Base-by-base conservation (phyloP, 1,284 basidiomycete genomes). In the Volvariella surrecta region DNA sequence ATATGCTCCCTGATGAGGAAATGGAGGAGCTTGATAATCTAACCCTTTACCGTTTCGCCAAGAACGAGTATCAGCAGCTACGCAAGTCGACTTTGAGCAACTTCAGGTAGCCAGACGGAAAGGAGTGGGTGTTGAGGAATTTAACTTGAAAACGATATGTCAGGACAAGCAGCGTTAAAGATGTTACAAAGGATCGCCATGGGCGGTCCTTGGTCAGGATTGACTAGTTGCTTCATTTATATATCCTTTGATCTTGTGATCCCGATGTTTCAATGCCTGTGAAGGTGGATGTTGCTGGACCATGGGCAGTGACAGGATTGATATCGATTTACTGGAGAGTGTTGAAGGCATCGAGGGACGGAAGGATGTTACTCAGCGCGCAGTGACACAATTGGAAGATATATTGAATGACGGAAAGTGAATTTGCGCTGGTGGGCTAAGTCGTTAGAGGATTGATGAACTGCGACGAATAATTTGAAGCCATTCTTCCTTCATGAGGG, bases 61-160 rank as follows among this genome's bases (percentile, higher is more conserved):
- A n/a, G 13, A 35, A 35, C 7, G n/a, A 35, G 34, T 35, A 16
- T 35, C 6, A 15, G n/a, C 4, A 15, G 18, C n/a, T 35, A 19
- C 15, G 7, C n/a, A 19, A n/a, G 18, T 16, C 34, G 7, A 6
- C 6, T 4, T 35, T 19, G 6, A 15, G n/a, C 7, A n/a, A 16
- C 18, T 19, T 35, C n/a, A 35, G 15, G 34, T 35, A 7, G 8
- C 18, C 34, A 7, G 20, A 20, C 7, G 24, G 18, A 15, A 39
- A 46, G 13, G 37, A 42, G 11, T 54, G 47, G 47, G 40, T 52
- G 20, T 37, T 54, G 45, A 46, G 53, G n/a, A 52, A 54, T 35
- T 38, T 51, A 20, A 48, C 41, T n/a, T 50, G 45, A 44, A 49
- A 45, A 15, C 38, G 48, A 24, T 54, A 51, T 32, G 51, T 54